A percentile compares a stretch with the other conserved stretches of the same genome.
Conservation (phyloP, 1,284 basidiomycete genomes). For the Apiotrichum akiyoshidainum region DNA sequence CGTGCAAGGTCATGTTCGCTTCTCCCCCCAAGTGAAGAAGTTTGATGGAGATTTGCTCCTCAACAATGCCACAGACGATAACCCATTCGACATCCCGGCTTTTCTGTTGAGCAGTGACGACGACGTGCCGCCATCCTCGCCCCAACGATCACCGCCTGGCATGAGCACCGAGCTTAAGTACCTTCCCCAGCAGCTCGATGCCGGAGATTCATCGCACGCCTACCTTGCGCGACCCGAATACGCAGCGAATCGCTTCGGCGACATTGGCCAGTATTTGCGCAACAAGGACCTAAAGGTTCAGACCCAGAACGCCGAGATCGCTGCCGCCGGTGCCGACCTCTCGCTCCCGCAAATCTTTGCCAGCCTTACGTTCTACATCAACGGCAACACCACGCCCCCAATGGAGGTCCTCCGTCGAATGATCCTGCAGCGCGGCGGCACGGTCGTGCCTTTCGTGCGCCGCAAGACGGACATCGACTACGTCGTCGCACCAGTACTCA, state of each 20-base stretch:
- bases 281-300: slow-evolving; percentile 87
- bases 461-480: slow-evolving; percentile 52
- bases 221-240: slow-evolving; percentile 56
- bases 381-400: slow-evolving; percentile 84
- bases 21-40: too few species aligned
- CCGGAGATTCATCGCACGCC: slow-evolving; percentile 15
- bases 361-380: slow-evolving; percentile 78
- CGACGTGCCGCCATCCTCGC: background rate
- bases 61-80: too few species aligned
- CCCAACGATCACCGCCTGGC: background rate
- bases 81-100: too few species aligned
- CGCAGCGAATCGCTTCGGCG: slow-evolving; percentile 73
- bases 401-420: slow-evolving; percentile 77
- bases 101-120: too few species aligned
- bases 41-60: too few species aligned
- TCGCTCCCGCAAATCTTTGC: slow-evolving; percentile 62
- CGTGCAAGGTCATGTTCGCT: too few species aligned
- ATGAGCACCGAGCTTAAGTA: background rate
- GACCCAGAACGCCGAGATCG: slow-evolving; percentile 70
- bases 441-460: slow-evolving; percentile 61
- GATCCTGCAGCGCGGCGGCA: slow-evolving; percentile 77
- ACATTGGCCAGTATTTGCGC: slow-evolving; percentile 79
- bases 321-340: slow-evolving; percentile 28
- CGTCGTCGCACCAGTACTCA: slow-evolving; percentile 84
- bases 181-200: background rate